These are phyloP conservation scores for Erodium trifolium DNA, from an alignment of 441 rosid genomes.

Conservation along the genomic window DNA sequence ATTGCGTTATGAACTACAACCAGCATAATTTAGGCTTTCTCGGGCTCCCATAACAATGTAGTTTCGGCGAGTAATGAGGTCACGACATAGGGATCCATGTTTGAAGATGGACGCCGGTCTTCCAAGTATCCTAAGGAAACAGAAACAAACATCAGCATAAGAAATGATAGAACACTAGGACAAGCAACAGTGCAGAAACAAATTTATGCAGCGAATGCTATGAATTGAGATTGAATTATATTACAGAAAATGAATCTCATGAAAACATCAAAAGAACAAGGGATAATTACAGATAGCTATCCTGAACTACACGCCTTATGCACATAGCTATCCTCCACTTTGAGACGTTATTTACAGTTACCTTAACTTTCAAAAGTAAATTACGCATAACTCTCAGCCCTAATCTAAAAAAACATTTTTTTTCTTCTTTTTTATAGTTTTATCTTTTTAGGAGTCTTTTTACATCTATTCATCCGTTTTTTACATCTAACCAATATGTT, in stretches of 20 bases:
- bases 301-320: too few relatives aligned
- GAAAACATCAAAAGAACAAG: neutral
- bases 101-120: conserved; percentile 86
- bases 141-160: neutral
- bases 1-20: conserved; percentile 4
- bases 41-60: conserved; percentile 75
- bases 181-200: neutral
- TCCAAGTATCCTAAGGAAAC: conserved; percentile 66
- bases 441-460: too few relatives aligned
- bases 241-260: neutral
- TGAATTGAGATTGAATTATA: neutral
- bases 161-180: neutral
- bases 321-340: too few relatives aligned
- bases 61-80: conserved; percentile 73
- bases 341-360: too few relatives aligned
- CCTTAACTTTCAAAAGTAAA: too few relatives aligned
- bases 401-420: too few relatives aligned
- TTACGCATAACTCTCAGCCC: too few relatives aligned
- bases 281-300: too few relatives aligned
- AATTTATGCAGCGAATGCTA: neutral
- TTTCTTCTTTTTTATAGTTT: too few relatives aligned
- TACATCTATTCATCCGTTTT: too few relatives aligned
- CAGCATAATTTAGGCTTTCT: conserved; percentile 11
- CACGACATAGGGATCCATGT: conserved; percentile 92
- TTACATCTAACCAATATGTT: too few relatives aligned